A percentile compares a stretch with the other conserved stretches of the same genome.
Conservation (phyloP, 164 flowering plant genomes). For the Berberis thunbergii region DNA sequence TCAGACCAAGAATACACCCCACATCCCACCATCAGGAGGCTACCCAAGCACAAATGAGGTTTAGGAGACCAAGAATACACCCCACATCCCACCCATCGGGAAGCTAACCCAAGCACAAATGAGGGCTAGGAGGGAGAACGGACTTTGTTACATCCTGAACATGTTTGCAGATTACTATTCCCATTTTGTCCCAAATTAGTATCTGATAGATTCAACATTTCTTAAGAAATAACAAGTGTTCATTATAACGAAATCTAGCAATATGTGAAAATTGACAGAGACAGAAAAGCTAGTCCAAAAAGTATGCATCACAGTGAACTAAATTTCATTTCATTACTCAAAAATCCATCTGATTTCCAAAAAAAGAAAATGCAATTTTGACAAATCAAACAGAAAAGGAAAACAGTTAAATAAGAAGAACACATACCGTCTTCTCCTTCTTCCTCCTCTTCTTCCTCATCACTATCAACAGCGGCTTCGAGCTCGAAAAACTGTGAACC, state of each 20-base stretch:
- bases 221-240: background rate
- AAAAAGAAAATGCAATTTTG: background rate
- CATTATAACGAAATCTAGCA: background rate
- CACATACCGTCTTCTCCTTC: slow-evolving; percentile 60
- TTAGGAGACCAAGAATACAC: no score
- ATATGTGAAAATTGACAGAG: background rate
- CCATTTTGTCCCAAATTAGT: no score
- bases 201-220: no score
- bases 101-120: no score
- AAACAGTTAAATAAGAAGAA: background rate
- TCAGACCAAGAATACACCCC: no score
- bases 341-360: background rate
- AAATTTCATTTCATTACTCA: background rate
- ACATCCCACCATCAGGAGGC: no score
- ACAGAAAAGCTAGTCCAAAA: background rate
- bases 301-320: background rate
- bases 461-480: slow-evolving; percentile 48
- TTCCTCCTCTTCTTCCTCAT: slow-evolving; percentile 65
- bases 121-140: no score
- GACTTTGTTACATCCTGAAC: no score
- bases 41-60: no score
- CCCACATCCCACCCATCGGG: no score
- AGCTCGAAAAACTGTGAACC: slow-evolving; percentile 37
- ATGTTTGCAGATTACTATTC: no score
- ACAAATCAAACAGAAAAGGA: background rate